Evolutionary conservation across 2,329 filamentous ascomycete genomes (phyloP).

Genomic region (Sclerotinia sclerotiorum): DNA sequence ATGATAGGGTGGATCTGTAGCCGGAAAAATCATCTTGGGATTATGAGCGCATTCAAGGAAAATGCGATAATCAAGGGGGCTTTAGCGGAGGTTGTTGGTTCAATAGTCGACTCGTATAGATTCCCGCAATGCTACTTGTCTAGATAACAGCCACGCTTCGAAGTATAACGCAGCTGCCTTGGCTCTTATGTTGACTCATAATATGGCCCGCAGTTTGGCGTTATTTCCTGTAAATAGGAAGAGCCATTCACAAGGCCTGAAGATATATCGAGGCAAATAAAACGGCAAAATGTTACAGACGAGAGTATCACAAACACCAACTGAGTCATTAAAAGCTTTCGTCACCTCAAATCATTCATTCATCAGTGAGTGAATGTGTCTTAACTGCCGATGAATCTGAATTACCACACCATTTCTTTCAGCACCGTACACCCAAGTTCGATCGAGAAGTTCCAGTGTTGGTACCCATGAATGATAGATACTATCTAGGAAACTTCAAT

Average conservation of each 20-base stretch:
- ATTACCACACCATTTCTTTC: neutral
- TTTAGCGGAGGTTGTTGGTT: too few species aligned
- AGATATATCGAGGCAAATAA: neutral
- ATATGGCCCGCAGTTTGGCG: neutral
- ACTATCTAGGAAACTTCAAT: neutral
- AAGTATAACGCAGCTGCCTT: neutral
- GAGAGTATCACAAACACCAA: neutral
- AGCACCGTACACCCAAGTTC: neutral
- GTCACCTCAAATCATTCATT: neutral
- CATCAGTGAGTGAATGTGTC: neutral
- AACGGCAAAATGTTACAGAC: neutral
- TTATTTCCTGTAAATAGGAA: neutral
- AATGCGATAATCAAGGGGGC: neutral
- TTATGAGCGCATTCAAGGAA: neutral
- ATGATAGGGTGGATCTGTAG: neutral
- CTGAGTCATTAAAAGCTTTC: neutral
- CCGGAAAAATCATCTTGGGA: neutral
- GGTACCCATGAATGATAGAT: too few species aligned
- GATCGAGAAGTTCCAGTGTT: neutral
- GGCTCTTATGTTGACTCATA: neutral
- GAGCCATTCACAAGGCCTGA: too few species aligned
- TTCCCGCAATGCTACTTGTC: neutral
- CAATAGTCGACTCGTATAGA: too few species aligned
- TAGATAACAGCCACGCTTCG: neutral
- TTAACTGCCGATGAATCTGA: neutral